Percentiles rank a stretch among this genome's conserved stretches.
Conservation (phyloP, 2,329 filamentous ascomycete genomes). For the Cladosporium sphaerospermum region DNA sequence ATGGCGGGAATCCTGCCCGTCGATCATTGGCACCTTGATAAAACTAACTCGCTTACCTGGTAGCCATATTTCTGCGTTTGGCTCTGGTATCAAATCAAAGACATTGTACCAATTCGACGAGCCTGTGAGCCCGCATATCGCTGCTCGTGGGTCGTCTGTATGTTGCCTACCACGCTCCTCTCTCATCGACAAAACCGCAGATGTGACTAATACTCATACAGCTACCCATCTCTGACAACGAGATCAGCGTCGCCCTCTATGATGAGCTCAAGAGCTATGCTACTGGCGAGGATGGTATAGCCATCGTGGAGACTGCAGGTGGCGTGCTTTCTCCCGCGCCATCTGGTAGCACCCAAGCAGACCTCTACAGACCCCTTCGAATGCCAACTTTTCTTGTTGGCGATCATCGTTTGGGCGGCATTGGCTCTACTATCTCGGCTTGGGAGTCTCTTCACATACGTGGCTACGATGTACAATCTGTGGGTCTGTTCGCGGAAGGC, state of each 20-base stretch:
- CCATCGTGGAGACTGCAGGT: slow-evolving; percentile 74
- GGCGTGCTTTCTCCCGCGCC: slow-evolving; percentile 75
- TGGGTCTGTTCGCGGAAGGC: slow-evolving; percentile 62
- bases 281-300: slow-evolving; percentile 44
- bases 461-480: slow-evolving; percentile 67
- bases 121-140: slow-evolving; percentile 72
- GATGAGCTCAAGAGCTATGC: slow-evolving; percentile 40
- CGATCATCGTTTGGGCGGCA: slow-evolving; percentile 70
- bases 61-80: slow-evolving; percentile 59
- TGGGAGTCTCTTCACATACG: slow-evolving; percentile 72
- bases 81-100: slow-evolving; percentile 50
- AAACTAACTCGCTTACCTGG: not conserved
- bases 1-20: no score
- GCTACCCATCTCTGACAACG: slow-evolving; percentile 20
- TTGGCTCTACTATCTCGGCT: slow-evolving; percentile 71
- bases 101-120: slow-evolving; percentile 66
- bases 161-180: not conserved
- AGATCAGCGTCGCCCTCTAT: slow-evolving; percentile 37
- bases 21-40: no score
- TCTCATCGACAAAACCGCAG: not conserved
- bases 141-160: slow-evolving; percentile 41
- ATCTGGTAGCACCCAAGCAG: slow-evolving; percentile 68
- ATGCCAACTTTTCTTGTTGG: slow-evolving; percentile 68
- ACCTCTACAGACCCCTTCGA: slow-evolving; percentile 69
- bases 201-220: not conserved